Evolutionary conservation across 495 filamentous ascomycete species (phyloP), one percentile per base, ranked within the genome.

Genomic region (Cairneyella variabilis): DNA sequence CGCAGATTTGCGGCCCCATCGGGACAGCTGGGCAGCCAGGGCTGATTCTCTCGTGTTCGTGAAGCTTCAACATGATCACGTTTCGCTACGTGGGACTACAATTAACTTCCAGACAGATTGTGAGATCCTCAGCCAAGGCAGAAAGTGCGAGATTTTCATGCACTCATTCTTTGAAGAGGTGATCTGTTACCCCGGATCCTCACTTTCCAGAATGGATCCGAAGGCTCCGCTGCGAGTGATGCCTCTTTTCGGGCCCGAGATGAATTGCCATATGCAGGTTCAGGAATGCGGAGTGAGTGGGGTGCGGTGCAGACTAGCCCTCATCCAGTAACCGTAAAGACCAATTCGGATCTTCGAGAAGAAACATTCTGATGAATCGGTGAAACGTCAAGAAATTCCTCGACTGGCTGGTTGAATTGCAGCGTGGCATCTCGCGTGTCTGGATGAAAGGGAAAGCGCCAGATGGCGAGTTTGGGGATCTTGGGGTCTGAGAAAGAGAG

Each of bases 231-330:
- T 37, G 39, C 54, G 52, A 50, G 23, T 21, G 17, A 41, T 21
- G 6, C 17, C 17, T 8, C 8, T 6, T 10, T 41, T 4, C n/a
- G 16, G 41, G 41, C 16, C 5, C 41, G 21, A 45, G 14, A 45
- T 27, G 27, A 40, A 54, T 18, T 48, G 47, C 51, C 48, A 48
- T 34, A 60, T 60, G 52, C 52, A 60, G 47, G 52, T 52, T 51
- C 43, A 43, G 16, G 41, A 56, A 20, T 48, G 52, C 48, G 52
- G 52, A 56, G n/a, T n/a, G n/a, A n/a, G n/a, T n/a, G n/a, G n/a
- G n/a, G n/a, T n/a, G n/a, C n/a, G n/a, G 57, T 17, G 20, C 38
- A 43, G 39, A 48, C 26, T 27, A 42, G 32, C 25, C 50, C 48
- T 42, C 10, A 44, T 48, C 51, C 51, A 55, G 57, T 40, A 59